Evolutionary conservation across 2,329 filamentous ascomycete species (phyloP).

Genomic region (Xylaria digitata): DNA sequence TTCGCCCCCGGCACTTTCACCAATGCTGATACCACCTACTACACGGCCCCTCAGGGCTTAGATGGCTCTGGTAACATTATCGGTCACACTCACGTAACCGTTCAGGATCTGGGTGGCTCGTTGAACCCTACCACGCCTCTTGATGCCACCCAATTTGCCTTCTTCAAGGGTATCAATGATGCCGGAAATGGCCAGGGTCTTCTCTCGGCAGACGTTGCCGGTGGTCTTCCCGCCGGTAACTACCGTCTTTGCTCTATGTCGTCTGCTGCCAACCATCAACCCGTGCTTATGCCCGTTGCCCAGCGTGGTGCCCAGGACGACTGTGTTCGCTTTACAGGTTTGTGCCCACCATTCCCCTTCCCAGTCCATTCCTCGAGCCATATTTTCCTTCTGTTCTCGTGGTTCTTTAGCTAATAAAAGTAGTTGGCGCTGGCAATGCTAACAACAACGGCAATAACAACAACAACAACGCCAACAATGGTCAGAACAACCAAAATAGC

Average conservation of each 20-base stretch:
- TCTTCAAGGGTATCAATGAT: conserved; percentile 76
- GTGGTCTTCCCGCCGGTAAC: conserved; percentile 70
- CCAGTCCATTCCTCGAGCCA: not conserved
- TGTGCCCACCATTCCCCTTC: conserved; percentile 12
- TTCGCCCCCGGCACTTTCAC: conserved; percentile 69
- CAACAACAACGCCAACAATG: conserved; percentile 38
- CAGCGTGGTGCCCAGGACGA: conserved; percentile 75
- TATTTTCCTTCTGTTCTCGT: not conserved
- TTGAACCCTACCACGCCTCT: conserved; percentile 64
- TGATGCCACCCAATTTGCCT: conserved; percentile 65
- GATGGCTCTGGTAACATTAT: conserved; percentile 62
- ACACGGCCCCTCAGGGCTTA: conserved; percentile 67
- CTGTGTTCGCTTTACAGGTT: conserved; percentile 69
- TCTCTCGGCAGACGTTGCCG: conserved; percentile 64
- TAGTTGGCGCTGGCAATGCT: conserved; percentile 39
- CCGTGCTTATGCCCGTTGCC: conserved; percentile 73
- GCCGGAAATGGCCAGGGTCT: conserved; percentile 66
- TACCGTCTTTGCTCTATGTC: conserved; percentile 75
- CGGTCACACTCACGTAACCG: conserved; percentile 69
- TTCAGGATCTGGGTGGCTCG: conserved; percentile 65
- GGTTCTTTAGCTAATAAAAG: not conserved
- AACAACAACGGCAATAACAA: conserved; percentile 21
- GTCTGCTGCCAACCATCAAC: conserved; percentile 73
- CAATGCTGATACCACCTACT: conserved; percentile 70
- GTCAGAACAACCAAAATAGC: conserved; percentile 32